Conservation (phyloP, 768 basidiomycete genomes). For the Podaxis rugospora region DNA sequence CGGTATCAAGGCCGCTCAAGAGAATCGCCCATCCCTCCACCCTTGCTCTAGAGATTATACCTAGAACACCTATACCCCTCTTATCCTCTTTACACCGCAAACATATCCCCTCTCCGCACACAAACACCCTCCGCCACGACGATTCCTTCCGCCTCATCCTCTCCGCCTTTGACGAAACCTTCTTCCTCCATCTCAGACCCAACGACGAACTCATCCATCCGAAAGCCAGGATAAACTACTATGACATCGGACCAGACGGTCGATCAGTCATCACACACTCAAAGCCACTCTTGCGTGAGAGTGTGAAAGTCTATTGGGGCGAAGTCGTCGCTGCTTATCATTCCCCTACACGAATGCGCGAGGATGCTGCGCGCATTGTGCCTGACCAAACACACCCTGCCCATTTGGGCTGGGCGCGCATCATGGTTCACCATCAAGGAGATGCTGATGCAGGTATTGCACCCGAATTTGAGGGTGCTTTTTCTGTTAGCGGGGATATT, state of each 20-base stretch:
- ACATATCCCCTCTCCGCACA: conserved; percentile 29
- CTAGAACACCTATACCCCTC: conserved; percentile 30
- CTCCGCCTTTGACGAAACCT: conserved; percentile 60
- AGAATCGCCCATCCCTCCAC: conserved; percentile 46
- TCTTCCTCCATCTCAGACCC: conserved; percentile 71
- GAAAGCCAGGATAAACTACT: conserved; percentile 68
- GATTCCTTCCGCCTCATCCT: conserved; percentile 71
- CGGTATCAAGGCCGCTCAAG: conserved; percentile 43
- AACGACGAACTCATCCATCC: conserved; percentile 79
- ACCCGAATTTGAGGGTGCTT: conserved; percentile 73
- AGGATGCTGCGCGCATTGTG: conserved; percentile 55
- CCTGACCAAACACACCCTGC: conserved; percentile 34
- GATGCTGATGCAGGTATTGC: conserved; percentile 40
- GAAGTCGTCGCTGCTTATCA: conserved; percentile 63
- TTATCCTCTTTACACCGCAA: conserved; percentile 23
- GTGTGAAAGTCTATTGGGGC: conserved; percentile 68
- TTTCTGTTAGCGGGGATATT: conserved; percentile 60
- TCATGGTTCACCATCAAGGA: conserved; percentile 66
- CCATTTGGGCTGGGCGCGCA: conserved; percentile 72
- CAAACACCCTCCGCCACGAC: conserved; percentile 54
- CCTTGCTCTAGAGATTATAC: conserved; percentile 52
- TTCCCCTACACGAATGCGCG: conserved; percentile 51
- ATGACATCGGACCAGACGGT: conserved; percentile 47
- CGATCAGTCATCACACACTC: conserved; percentile 44
- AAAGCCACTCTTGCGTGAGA: conserved; percentile 57